Conservation (phyloP, 768 basidiomycete species). For the Mycena albidolilacea region DNA sequence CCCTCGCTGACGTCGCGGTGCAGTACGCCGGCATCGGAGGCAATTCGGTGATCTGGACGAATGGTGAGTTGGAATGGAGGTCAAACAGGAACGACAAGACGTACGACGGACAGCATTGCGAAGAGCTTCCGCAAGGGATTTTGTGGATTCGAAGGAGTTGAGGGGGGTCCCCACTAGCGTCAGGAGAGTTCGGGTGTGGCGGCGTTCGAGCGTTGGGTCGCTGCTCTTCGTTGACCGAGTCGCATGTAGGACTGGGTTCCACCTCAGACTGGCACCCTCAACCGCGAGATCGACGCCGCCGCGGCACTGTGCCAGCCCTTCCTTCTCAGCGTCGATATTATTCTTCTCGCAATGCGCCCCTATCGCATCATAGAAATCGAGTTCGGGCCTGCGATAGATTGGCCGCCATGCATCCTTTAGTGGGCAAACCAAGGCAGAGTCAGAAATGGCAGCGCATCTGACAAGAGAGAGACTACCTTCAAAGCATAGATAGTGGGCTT, state of each 20-base stretch:
- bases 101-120: slow-evolving; percentile 16
- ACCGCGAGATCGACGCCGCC: slow-evolving; percentile 26
- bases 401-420: slow-evolving; percentile 30
- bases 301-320: slow-evolving; percentile 26
- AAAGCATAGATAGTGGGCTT: slow-evolving; percentile 11
- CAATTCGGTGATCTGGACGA: slow-evolving; percentile 18
- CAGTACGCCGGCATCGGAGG: slow-evolving; percentile 17
- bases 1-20: slow-evolving; percentile 35
- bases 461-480: slow-evolving; percentile 7
- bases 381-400: slow-evolving; percentile 18
- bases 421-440: background rate
- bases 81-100: background rate
- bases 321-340: background rate
- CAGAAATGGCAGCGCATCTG: background rate
- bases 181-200: slow-evolving; percentile 17
- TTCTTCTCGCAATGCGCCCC: slow-evolving; percentile 1
- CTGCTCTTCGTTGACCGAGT: background rate
- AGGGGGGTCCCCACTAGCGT: slow-evolving; percentile 18
- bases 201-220: background rate
- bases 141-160: background rate
- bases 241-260: background rate
- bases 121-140: background rate
- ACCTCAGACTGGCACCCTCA: background rate
- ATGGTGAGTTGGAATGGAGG: background rate
- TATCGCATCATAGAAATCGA: slow-evolving; percentile 33